Base-by-base conservation (phyloP, 2,329 filamentous ascomycete genomes). In the Trichophyton mentagrophytes region DNA sequence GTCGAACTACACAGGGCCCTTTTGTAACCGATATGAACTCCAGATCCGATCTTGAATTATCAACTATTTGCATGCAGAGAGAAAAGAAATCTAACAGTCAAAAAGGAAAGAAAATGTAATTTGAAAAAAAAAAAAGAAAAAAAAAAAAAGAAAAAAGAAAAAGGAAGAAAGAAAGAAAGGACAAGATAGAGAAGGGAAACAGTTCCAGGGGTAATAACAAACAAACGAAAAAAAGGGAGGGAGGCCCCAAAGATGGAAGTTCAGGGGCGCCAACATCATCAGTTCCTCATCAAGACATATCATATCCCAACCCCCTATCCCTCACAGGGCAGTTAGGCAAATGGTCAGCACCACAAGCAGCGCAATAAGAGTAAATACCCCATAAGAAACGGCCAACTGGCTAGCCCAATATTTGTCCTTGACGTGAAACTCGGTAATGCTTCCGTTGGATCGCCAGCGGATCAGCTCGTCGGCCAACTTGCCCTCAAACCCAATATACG, bases 391-490 rank as follows among this genome's bases (percentile, higher is more conserved):
- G 2, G 33, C 47, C 44, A 63, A 38, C 20, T 57, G 57, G 3
- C 62, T 55, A 27, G 64, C 65, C 51, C 64, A 55, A 17, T 56
- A 44, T 30, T 57, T 61, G 27, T 66, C 65, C 38, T 62, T 65
- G 3, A 60, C 59, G 36, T 66, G 62, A 59, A 66, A 66, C 49
- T 60, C 53, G 2, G 47, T 44, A 13, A 65, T 61, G 15, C 49
- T 49, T 17, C 63, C 62, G 1, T 46, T 20, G 3, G 64, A 65
- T n/a, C 57, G 44, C 62, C 63, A 62, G 9, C 55, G 49, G 17
- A 66, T 64, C 27, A 66, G n/a, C 15, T 17, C 15, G 40, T 62
- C 51, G 8, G 59, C 47, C 36, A 59, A 4, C 7, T 46, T 47
- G 7, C 59, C 58, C 4, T 59, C 42, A 27, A 64, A 61, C 6